Evolutionary conservation across 768 basidiomycete species (phyloP).

Genomic region (Gloeostereum incarnatum): DNA sequence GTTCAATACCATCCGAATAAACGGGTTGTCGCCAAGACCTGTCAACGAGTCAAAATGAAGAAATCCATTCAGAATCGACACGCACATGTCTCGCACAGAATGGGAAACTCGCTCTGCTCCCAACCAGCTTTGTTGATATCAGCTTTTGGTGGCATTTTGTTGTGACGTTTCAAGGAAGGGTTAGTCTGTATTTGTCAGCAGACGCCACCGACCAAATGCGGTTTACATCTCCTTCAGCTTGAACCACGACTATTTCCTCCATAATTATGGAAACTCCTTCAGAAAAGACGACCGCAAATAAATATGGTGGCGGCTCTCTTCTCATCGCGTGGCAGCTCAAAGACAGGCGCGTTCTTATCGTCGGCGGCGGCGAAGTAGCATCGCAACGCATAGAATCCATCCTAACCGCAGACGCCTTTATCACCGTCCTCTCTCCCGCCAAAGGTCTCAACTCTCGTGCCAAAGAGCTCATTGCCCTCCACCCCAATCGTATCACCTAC

Average conservation of each 20-base stretch:
- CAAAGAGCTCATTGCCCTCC: constrained; percentile 36
- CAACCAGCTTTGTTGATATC: constrained; percentile 93
- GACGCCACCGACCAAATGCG: constrained; percentile 3
- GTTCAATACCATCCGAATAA: constrained; percentile 95
- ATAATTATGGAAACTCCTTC: too few species aligned
- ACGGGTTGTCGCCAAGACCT: constrained; percentile 88
- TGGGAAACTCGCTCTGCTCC: constrained; percentile 91
- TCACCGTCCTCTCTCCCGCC: constrained; percentile 71
- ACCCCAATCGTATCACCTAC: constrained; percentile 53
- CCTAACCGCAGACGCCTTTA: constrained; percentile 67
- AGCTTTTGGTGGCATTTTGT: constrained; percentile 69
- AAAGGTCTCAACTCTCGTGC: constrained; percentile 57
- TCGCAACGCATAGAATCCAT: constrained; percentile 82
- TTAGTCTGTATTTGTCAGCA: neutral
- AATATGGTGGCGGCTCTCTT: constrained; percentile 58
- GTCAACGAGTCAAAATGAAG: constrained; percentile 1
- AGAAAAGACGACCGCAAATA: constrained; percentile 13
- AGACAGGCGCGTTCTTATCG: constrained; percentile 73
- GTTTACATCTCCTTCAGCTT: neutral
- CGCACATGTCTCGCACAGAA: constrained; percentile 89
- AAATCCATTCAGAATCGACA: constrained; percentile 8
- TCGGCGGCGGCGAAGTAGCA: constrained; percentile 92
- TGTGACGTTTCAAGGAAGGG: constrained; percentile 1
- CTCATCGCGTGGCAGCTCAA: constrained; percentile 92
- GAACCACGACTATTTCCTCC: constrained; percentile 9